Evolutionary conservation across 2,329 filamentous ascomycete species (phyloP), one percentile per base, ranked within the genome.

Genomic region (Pezicula rhizophila): DNA sequence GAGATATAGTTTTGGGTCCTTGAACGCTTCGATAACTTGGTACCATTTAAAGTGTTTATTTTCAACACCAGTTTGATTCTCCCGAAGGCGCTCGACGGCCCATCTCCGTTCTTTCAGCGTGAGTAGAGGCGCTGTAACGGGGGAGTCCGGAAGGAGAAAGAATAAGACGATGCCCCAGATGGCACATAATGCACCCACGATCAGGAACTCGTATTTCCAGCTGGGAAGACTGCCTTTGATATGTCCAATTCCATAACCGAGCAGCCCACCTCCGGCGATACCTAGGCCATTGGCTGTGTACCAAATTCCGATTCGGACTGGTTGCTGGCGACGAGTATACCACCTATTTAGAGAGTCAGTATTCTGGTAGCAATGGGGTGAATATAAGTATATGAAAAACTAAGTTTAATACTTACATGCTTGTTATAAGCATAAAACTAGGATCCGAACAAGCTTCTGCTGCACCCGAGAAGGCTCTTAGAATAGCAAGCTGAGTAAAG

Each of bases 151-250:
- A 63, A 77, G 68, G 80, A 81, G 70, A 76, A 81, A 67, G 72
- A 71, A 59, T 74, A 56, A 34, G n/a, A 55, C 41, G 6, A 57
- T 42, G 2, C 49, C 51, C 52, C 52, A 56, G 12, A 48, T 37
- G 8, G 33, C 23, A 15, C 52, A 53, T n/a, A 55, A 25, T 10
- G 51, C 49, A 5, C 70, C 70, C 5, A 79, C 79, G 11, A 86
- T 73, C 11, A 87, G 63, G 59, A 86, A 86, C 48, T 85, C 81
- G 54, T 82, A 85, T 58, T 81, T 79, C 82, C 82, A 87, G 0
- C 75, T 77, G 0, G 75, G 70, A 17, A 85, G 68, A 1, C 70
- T 67, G 12, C 77, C 79, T 35, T 71, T 68, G 54, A 80, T 80
- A 53, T 81, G 71, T 1, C 81, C 80, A 41, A 84, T 83, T 0